Conservation (phyloP, 805 yeast genomes). For the Saccharomycopsis oosterbeekiorum region DNA sequence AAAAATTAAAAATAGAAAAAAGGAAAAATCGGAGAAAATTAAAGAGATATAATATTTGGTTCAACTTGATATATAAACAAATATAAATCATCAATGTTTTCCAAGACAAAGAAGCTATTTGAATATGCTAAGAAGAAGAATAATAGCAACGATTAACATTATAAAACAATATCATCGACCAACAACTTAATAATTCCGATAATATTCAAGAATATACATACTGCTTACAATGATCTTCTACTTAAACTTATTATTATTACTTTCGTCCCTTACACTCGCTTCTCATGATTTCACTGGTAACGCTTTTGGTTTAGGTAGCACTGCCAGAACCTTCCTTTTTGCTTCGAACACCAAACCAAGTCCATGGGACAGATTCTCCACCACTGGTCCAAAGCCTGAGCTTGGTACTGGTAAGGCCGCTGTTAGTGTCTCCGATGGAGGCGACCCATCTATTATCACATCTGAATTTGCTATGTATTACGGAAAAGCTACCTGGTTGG, state of each 20-base stretch:
- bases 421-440: conserved; percentile 5
- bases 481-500: conserved; percentile 11
- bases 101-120: background rate
- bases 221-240: background rate
- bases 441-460: conserved; percentile 12
- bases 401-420: background rate
- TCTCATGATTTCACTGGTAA: conserved; percentile 13
- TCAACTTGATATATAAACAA: background rate
- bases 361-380: conserved; percentile 6
- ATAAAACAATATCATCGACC: background rate
- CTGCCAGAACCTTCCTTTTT: background rate
- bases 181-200: too few relatives aligned
- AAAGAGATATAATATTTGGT: background rate
- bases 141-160: background rate
- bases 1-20: background rate
- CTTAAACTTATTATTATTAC: background rate
- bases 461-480: conserved; percentile 11
- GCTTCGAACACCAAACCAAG: background rate
- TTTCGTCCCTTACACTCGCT: background rate
- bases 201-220: too few relatives aligned
- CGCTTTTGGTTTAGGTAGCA: conserved; percentile 14
- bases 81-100: background rate
- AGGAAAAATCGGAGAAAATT: background rate
- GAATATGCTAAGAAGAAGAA: background rate
- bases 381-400: conserved; percentile 5